Evolutionary conservation across 768 basidiomycete genomes (phyloP).

Genomic region (Boletus patriciae): DNA sequence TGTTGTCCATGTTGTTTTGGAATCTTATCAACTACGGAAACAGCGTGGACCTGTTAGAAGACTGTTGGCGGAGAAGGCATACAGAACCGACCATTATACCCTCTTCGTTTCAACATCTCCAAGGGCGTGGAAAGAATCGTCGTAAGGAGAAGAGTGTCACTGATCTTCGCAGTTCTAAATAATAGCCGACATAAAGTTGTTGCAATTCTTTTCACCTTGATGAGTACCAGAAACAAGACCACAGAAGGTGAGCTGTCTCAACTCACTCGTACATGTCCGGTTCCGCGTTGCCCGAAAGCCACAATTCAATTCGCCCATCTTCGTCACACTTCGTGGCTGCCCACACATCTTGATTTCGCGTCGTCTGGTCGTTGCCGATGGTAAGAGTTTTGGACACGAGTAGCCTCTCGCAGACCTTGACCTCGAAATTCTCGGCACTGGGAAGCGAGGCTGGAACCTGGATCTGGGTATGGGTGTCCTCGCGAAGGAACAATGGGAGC

Average conservation of each 20-base stretch:
- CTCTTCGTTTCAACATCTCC: conserved; percentile 14
- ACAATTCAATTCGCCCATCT: conserved; percentile 61
- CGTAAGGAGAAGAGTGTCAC: conserved; percentile 54
- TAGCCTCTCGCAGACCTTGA: conserved; percentile 60
- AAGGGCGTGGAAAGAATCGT: conserved; percentile 85
- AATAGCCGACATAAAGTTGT: conserved; percentile 73
- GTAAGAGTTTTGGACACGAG: conserved; percentile 56
- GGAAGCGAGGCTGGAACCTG: conserved; percentile 58
- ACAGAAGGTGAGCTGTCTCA: too few relatives aligned
- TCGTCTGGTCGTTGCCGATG: conserved; percentile 34
- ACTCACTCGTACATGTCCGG: conserved; percentile 90
- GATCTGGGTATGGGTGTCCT: conserved; percentile 66
- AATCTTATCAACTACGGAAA: conserved; percentile 47
- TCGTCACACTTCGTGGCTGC: conserved; percentile 56
- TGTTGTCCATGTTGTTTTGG: neutral
- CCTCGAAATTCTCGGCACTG: conserved; percentile 58
- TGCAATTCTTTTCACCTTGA: conserved; percentile 57
- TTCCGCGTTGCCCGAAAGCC: conserved; percentile 66
- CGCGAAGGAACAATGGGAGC: conserved; percentile 58
- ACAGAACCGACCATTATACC: neutral
- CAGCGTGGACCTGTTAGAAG: conserved; percentile 34
- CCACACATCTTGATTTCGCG: conserved; percentile 61
- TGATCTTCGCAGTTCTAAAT: conserved; percentile 71
- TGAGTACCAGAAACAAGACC: neutral
- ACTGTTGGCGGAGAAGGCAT: neutral